Evolutionary conservation across 177 flowering plant species (phyloP).

Genomic region (Vitis hybrid): DNA sequence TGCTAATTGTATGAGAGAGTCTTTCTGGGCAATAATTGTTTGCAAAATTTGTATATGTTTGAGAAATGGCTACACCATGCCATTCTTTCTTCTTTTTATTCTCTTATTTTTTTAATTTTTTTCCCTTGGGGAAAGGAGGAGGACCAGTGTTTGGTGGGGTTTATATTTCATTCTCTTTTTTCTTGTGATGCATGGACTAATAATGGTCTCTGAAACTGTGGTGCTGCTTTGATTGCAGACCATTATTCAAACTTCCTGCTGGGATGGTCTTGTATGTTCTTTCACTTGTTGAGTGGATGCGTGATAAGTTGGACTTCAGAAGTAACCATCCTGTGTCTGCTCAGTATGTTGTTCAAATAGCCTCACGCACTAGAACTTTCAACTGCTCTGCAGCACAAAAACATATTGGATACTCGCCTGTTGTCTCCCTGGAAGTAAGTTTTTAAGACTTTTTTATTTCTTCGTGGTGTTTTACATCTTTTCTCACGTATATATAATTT

Average conservation of each 20-base stretch:
- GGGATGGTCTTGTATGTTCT: constrained; percentile 29
- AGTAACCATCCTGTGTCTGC: constrained; percentile 21
- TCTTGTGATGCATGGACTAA: not conserved
- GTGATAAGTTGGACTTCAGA: constrained; percentile 28
- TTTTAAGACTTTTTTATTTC: not conserved
- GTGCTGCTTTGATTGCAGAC: constrained; percentile 45
- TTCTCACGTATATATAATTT: not conserved
- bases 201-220: constrained; percentile 1
- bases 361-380: constrained; percentile 62
- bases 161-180: not conserved
- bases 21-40: too few species aligned
- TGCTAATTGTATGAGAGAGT: too few species aligned
- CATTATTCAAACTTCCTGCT: constrained; percentile 55
- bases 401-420: constrained; percentile 71
- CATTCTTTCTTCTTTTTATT: not conserved
- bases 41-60: too few species aligned
- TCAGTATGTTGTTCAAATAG: constrained; percentile 35
- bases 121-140: too few species aligned
- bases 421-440: constrained; percentile 64
- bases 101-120: not conserved
- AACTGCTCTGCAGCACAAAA: constrained; percentile 65
- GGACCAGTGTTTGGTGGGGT: not conserved
- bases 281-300: constrained; percentile 39
- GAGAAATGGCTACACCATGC: too few species aligned
- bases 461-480: not conserved